phyloP scores from a whole-genome alignment of 495 filamentous ascomycete species.

The Penicillium canescens region DNA sequence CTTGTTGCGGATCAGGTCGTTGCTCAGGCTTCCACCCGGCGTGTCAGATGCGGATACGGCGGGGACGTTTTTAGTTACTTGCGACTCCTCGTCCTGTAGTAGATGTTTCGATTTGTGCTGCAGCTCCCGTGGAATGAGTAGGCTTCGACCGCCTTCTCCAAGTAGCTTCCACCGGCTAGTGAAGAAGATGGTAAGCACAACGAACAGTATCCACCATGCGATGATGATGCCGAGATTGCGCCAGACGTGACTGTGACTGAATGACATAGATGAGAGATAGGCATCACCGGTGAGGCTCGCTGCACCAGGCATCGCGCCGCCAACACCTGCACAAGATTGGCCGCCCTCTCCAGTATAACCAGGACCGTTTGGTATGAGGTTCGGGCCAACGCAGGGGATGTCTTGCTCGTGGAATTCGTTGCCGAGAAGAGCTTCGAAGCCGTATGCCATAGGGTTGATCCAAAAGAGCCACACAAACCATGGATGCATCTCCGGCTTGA shows the following conservation, averaged over 20 bases:
- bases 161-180: constrained; percentile 26
- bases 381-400: constrained; percentile 41
- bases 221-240: constrained; percentile 41
- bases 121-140: constrained; percentile 32
- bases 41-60: too few relatives aligned
- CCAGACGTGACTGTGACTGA: constrained; percentile 36
- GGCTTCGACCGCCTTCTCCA: constrained; percentile 16
- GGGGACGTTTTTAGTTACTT: too few relatives aligned
- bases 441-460: constrained; percentile 69
- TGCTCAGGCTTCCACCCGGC: too few relatives aligned
- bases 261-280: constrained; percentile 48
- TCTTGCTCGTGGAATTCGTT: constrained; percentile 59
- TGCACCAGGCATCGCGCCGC: constrained; percentile 41
- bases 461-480: constrained; percentile 75
- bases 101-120: too few relatives aligned
- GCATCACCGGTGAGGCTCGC: constrained; percentile 36
- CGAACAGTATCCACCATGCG: constrained; percentile 36
- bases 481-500: constrained; percentile 59
- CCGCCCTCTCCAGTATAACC: constrained; percentile 19
- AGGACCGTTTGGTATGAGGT: constrained; percentile 39
- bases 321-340: constrained; percentile 52
- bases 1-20: constrained; percentile 35
- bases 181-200: constrained; percentile 25
- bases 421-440: constrained; percentile 61
- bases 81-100: too few relatives aligned